Conservation (phyloP, 2,329 filamentous ascomycete genomes). For the Cladosporium oxysporum region DNA sequence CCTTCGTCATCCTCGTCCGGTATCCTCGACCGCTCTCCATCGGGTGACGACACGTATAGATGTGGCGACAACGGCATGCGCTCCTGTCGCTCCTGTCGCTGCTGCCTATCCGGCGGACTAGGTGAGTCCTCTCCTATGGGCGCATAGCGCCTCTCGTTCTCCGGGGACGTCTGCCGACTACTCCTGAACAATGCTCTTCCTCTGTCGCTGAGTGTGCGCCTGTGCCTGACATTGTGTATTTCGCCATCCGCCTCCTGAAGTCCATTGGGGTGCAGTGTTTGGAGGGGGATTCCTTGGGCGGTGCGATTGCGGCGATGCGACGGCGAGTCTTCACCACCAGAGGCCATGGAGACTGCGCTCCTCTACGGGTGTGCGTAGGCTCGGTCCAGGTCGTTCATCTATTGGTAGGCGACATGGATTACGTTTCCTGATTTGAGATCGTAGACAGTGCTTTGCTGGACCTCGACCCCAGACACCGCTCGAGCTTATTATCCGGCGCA, state of each 20-base stretch:
- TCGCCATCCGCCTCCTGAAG: constrained; percentile 33
- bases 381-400: background rate
- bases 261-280: constrained; percentile 47
- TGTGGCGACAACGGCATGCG: constrained; percentile 29
- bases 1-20: constrained; percentile 41
- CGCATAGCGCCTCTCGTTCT: constrained; percentile 44
- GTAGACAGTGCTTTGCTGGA: background rate
- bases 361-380: constrained; percentile 7
- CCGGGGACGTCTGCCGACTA: constrained; percentile 32
- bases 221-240: constrained; percentile 38
- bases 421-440: background rate
- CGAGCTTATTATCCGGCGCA: constrained; percentile 7
- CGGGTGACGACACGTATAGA: constrained; percentile 41
- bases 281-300: constrained; percentile 68
- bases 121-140: constrained; percentile 55
- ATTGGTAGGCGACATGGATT: constrained; percentile 3
- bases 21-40: constrained; percentile 34
- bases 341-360: constrained; percentile 45
- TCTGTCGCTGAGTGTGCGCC: constrained; percentile 51
- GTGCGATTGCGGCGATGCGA: constrained; percentile 50
- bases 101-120: constrained; percentile 41
- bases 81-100: constrained; percentile 31
- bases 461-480: constrained; percentile 1
- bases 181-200: constrained; percentile 48
- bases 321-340: constrained; percentile 43